Evolutionary conservation across 805 yeast species (phyloP), one percentile per base, ranked within the genome.

Genomic region (Vanderwaltozyma polyspora): DNA sequence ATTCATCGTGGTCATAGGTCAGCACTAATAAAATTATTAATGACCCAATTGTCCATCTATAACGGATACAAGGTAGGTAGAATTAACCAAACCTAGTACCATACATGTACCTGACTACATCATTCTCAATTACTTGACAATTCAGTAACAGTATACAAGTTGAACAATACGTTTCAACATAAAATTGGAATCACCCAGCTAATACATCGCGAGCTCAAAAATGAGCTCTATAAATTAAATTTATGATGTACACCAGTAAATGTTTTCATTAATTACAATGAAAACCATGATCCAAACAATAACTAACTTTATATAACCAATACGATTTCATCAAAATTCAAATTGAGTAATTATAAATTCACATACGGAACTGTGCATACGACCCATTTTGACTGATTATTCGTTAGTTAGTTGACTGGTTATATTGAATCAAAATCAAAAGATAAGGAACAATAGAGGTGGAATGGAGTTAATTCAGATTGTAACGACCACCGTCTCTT

Each of bases 331-430:
- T 7, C 21, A 12, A 12, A 28, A n/a, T 19, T 5, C 10, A 16
- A 8, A 27, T 27, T 27, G 17, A 13, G 13, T 22, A 6, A n/a
- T 16, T 8, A 30, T n/a, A 19, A 19, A 31, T 32, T 15, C 24
- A 81, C 93, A 75, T 81, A 82, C 93, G 68, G 82, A 72, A 73
- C 95, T 82, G 85, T 89, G 97, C 87, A 89, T 79, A 76, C 98
- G 95, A 87, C 94, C 98, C 98, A 89, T 89, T 67, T 74, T 82
- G 77, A 70, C 61, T 65, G 67, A 58, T 66, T 57, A 53, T 61
- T 48, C 39, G 39, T 40, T 49, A 42, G 36, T 41, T 38, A 40
- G 39, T 37, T 38, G 36, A 33, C 27, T 28, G 23, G n/a, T 19
- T 25, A 25, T 25, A 10, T 24, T 25, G 10, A 13, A 25, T 25